These are phyloP conservation scores for Malus asiatica DNA, from an alignment of 306 rosid genomes.

Conservation along the genomic window DNA sequence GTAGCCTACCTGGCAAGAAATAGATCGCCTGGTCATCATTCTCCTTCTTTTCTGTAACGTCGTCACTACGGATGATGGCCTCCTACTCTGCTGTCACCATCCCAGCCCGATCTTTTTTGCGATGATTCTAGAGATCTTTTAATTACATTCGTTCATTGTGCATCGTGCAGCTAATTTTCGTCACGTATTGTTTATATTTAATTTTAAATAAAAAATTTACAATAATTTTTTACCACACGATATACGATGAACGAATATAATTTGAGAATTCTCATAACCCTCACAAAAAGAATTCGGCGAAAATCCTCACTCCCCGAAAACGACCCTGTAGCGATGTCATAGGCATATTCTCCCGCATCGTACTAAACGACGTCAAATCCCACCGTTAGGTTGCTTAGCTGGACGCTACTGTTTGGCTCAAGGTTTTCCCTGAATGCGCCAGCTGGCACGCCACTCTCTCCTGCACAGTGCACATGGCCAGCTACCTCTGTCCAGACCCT, in stretches of 20 bases:
- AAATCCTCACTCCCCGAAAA: no score
- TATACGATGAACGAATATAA: no score
- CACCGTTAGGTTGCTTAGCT: background rate
- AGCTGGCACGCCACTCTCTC: background rate
- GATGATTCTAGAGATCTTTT: accelerated
- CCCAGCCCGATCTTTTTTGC: background rate
- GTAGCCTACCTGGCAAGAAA: background rate
- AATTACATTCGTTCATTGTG: no score
- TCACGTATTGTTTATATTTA: no score
- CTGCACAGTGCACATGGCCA: background rate
- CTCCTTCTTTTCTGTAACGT: background rate
- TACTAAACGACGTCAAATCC: background rate
- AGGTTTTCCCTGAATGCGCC: background rate
- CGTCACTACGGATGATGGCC: background rate
- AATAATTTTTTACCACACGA: no score
- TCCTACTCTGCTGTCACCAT: background rate
- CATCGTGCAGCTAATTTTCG: accelerated
- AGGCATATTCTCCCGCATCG: background rate
- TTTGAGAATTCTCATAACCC: no score
- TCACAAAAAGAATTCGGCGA: no score
- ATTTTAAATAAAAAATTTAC: no score
- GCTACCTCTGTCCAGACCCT: background rate
- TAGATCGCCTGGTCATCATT: background rate
- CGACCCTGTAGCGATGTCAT: no score
- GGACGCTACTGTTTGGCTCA: background rate